These are phyloP conservation scores for Sporothrix variecibatus DNA, from an alignment of 2,329 filamentous ascomycete species.

Conservation along the genomic window DNA sequence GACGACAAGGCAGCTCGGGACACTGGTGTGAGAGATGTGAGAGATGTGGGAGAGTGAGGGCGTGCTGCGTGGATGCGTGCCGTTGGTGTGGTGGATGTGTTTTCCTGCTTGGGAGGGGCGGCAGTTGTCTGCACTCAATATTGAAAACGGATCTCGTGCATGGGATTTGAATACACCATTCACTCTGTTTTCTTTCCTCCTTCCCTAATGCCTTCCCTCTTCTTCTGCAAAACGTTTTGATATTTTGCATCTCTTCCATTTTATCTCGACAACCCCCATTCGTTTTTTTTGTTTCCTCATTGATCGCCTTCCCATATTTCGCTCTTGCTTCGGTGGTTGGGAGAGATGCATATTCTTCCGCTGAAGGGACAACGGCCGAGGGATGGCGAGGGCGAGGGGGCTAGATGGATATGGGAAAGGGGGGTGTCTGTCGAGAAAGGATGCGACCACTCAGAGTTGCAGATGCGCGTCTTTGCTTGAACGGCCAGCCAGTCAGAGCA, in stretches of 20 bases:
- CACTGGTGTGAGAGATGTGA: not conserved
- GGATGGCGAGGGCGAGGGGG: not conserved
- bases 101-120: not conserved
- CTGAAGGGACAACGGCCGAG: not conserved
- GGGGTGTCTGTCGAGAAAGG: constrained; percentile 5
- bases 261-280: not conserved
- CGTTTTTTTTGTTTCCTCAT: not conserved
- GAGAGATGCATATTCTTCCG: not conserved
- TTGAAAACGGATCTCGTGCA: not conserved
- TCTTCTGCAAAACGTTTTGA: not conserved
- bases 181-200: not conserved
- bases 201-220: not conserved
- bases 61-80: not conserved
- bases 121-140: constrained; percentile 2
- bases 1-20: not conserved
- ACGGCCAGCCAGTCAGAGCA: constrained; percentile 38
- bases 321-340: not conserved
- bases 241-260: not conserved
- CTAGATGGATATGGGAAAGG: not conserved
- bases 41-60: not conserved
- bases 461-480: constrained; percentile 42
- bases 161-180: not conserved
- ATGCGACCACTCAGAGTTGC: constrained; percentile 37
- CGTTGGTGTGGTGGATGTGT: not conserved
- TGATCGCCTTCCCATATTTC: not conserved